Base-by-base conservation (phyloP, 75 land plant species). In the Pinus tabuliformis region DNA sequence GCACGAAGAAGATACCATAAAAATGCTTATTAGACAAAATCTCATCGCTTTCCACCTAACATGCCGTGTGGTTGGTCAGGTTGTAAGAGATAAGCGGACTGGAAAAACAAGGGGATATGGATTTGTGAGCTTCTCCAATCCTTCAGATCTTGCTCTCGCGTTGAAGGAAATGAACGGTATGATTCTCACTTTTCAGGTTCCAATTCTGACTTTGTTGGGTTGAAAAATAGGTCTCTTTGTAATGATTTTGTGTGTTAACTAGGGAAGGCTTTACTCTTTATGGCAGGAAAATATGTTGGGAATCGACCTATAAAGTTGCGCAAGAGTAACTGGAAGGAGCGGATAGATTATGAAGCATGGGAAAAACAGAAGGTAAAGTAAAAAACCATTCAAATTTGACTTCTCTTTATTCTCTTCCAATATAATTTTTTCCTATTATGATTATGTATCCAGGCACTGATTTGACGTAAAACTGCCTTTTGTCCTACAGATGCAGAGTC, bases 41-140 rank as follows among this genome's bases (percentile, higher is more conserved):
- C 11, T 68, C 21, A 42, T 68, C 9, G 3, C 54, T 42, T n/a
- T 39, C 72, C 21, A 42, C 54, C 54, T 49, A 49, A 20, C 9
- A 21, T 42, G 72, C 42, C 18, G 49, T 68, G 54, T 39, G 45
- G 36, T n/a, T 68, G 52, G 16, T 21, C 58, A 97, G 98, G 99
- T 97, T 61, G 93, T 97, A 26, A 88, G 99, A 81, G 99, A 97
- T 77, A 97, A 95, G 82, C 79, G 98, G 79, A 97, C 99, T 45
- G 99, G 99, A 22, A 97, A 97, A 75, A 97, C 99, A 26, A 87
- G 85, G 79, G 99, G 99, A 24, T 97, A 86, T 85, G 99, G 99
- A 45, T 97, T 97, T 82, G 92, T 97, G 66, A 97, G 99, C 70
- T 97, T 97, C 81, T 65, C 98, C 36, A 94, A 84, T 65, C 93